Evolutionary conservation across 768 basidiomycete genomes (phyloP), one percentile per base, ranked within the genome.

Genomic region (Hygrophoropsis aurantiaca): DNA sequence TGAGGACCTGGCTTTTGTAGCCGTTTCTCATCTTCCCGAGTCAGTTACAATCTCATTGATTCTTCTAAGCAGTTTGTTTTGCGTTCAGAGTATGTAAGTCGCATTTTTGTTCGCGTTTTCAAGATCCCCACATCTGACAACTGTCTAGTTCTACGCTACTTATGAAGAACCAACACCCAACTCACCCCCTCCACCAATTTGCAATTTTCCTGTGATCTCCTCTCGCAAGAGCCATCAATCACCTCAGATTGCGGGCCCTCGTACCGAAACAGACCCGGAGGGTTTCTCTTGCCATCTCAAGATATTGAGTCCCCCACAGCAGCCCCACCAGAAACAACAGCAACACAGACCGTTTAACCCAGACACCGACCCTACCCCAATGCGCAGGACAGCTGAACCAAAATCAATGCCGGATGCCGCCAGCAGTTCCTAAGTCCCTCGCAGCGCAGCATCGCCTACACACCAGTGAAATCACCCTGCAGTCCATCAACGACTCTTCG

Each of bases 241-340:
- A 35, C 59, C 71, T 35, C 65, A 69, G 42, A 55, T 66, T 52
- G 39, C 67, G 46, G 60, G 70, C 19, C 68, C 71, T 42, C 68
- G 66, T 41, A 48, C 63, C 27, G 82, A 86, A 42, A 74, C 84
- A 5, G 85, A 87, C 62, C 74, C 79, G 37, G 85, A 83, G 53
- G 86, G 87, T 42, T 90, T 90, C 60, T 82, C 80, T 36, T 81
- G 87, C 19, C 70, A 76, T 26, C 78, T 90, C 58, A 84, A 78
- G 62, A 84, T 89, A 16, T 86, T 86, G 5, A 65, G 75, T 33
- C 63, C 79, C 32, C 59, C 78, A 44, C 69, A 73, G 50, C 59
- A 62, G 51, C 58, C 67, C 43, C 55, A 67, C 41, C 52, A 70
- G 16, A 67, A 71, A 40, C 55, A 64, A 51, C 63, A 65, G 58